phyloP scores from a whole-genome alignment of 257 asterid species.

The Solanum piurae region DNA sequence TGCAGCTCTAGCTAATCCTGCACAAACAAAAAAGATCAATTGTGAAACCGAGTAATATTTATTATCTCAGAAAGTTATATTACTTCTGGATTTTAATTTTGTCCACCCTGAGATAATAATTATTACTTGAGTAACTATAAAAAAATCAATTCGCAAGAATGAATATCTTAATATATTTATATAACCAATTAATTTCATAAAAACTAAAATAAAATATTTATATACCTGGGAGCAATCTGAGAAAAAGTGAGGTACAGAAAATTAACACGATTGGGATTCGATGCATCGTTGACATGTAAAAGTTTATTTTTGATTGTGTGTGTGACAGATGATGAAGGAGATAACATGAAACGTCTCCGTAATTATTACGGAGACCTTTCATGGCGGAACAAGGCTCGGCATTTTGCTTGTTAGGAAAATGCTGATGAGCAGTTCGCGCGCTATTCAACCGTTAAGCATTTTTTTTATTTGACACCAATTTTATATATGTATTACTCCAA shows the following conservation, averaged over 20 bases:
- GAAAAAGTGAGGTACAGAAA: conserved; percentile 13
- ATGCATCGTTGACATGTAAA: neutral
- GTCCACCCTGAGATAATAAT: too few species aligned
- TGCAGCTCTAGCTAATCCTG: conserved; percentile 39
- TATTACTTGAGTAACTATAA: neutral
- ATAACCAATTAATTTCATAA: neutral
- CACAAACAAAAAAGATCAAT: neutral
- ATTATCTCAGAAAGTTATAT: neutral
- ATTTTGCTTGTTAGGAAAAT: neutral
- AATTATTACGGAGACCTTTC: neutral
- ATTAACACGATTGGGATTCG: neutral
- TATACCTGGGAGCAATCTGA: conserved; percentile 44
- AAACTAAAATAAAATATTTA: neutral
- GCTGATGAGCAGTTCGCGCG: neutral
- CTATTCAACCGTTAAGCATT: neutral
- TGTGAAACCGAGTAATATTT: too few species aligned
- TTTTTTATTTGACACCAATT: neutral
- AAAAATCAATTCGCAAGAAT: neutral
- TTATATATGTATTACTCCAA: neutral
- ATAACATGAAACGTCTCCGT: neutral
- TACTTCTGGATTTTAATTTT: neutral
- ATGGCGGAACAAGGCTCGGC: neutral
- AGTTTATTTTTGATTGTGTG: neutral
- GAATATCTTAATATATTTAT: neutral
- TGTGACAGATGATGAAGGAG: neutral